These are phyloP conservation scores for Fusarium annulatum DNA, from an alignment of 2,329 filamentous ascomycete genomes.

Conservation along the genomic window DNA sequence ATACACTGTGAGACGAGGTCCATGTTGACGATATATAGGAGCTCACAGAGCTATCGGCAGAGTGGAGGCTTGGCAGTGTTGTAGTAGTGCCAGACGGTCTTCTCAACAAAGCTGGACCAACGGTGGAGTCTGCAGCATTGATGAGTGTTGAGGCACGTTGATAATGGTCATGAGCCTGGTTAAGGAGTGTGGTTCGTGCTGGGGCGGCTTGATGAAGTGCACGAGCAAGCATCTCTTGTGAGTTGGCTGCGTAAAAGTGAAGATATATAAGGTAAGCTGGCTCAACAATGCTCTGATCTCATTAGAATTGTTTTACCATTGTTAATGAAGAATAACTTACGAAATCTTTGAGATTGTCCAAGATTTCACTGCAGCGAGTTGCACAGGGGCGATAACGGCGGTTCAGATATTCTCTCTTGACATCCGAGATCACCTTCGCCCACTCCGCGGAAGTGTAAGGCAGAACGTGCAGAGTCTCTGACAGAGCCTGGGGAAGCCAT, in stretches of 20 bases:
- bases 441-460: constrained; percentile 62
- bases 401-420: constrained; percentile 65
- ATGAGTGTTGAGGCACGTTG: constrained; percentile 60
- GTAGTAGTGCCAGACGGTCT: constrained; percentile 53
- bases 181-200: constrained; percentile 60
- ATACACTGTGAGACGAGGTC: constrained; percentile 34
- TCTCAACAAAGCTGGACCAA: constrained; percentile 53
- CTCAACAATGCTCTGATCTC: constrained; percentile 54
- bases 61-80: constrained; percentile 48
- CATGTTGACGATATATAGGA: constrained; percentile 49
- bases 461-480: constrained; percentile 46
- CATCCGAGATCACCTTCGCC: constrained; percentile 61
- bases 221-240: constrained; percentile 66
- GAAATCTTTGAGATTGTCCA: constrained; percentile 59
- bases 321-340: constrained; percentile 48
- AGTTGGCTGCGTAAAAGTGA: constrained; percentile 71
- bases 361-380: constrained; percentile 63
- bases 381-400: constrained; percentile 65
- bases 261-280: constrained; percentile 68
- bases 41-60: constrained; percentile 59
- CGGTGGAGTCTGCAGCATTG: constrained; percentile 58
- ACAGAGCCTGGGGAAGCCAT: constrained; percentile 29
- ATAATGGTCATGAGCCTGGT: constrained; percentile 65
- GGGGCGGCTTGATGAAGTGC: constrained; percentile 58
- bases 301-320: constrained; percentile 21